Percentiles rank a stretch among this genome's conserved stretches.
Conservation (phyloP, 352 stramenopile genomes). For the Pythium phragmitis region DNA sequence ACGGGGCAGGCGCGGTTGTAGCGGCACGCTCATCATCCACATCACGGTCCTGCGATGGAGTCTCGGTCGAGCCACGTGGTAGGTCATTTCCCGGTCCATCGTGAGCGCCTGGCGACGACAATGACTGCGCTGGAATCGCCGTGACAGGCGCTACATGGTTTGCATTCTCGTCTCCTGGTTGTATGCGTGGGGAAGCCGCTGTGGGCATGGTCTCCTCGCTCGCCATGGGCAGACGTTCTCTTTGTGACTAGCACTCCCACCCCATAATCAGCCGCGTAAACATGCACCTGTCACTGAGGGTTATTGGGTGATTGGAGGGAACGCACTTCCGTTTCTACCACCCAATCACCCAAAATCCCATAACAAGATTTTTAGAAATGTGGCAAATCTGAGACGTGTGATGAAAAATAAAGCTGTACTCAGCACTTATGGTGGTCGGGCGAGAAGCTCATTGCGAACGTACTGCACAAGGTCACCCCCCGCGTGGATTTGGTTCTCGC, state of each 20-base stretch:
- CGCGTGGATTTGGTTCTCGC: constrained; percentile 10
- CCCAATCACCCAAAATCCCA: constrained; percentile 12
- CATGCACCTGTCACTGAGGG: neutral
- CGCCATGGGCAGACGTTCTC: neutral
- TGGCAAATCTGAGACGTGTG: constrained; percentile 17
- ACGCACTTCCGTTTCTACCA: neutral
- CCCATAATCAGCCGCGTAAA: constrained; percentile 29
- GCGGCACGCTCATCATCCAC: neutral
- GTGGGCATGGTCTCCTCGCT: neutral
- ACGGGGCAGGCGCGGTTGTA: neutral
- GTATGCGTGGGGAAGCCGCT: neutral
- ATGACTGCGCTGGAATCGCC: neutral
- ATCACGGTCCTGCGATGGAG: neutral
- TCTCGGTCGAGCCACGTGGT: neutral
- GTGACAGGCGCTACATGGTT: neutral
- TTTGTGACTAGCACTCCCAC: neutral
- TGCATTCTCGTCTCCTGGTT: neutral
- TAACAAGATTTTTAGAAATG: neutral
- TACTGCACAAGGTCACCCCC: constrained; percentile 16
- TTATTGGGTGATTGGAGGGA: too few species aligned
- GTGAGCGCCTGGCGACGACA: neutral
- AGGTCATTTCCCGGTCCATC: neutral
- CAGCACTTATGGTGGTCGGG: too few species aligned
- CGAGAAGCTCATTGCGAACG: constrained; percentile 30
- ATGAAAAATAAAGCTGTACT: neutral